Evolutionary conservation across 2,329 filamentous ascomycete genomes (phyloP).

Genomic region (Alternaria gaisen): DNA sequence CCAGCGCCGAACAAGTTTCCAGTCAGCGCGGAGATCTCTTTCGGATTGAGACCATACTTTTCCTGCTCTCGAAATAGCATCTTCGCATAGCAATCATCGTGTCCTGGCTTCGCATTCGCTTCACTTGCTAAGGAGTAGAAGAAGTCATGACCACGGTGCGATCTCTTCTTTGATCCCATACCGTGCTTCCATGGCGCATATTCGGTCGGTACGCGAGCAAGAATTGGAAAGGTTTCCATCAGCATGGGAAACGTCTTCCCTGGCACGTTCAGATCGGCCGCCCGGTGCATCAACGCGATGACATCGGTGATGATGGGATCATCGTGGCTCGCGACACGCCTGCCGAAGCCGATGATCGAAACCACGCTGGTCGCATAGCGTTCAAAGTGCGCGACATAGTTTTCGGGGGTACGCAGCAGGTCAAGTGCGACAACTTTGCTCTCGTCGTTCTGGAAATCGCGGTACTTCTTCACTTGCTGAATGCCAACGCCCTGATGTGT

Average conservation of each 20-base stretch:
- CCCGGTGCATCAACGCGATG: slow-evolving; percentile 66
- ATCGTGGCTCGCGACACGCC: slow-evolving; percentile 59
- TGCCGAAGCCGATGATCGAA: slow-evolving; percentile 65
- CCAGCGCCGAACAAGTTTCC: slow-evolving; percentile 48
- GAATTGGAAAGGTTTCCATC: slow-evolving; percentile 64
- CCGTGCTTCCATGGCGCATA: slow-evolving; percentile 50
- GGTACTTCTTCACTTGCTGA: slow-evolving; percentile 64
- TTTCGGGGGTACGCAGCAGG: slow-evolving; percentile 55
- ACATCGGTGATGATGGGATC: slow-evolving; percentile 69
- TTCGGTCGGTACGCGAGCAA: slow-evolving; percentile 65
- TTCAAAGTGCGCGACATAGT: slow-evolving; percentile 64
- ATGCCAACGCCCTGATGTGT: slow-evolving; percentile 49
- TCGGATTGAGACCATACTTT: slow-evolving; percentile 38
- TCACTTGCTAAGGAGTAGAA: slow-evolving; percentile 47
- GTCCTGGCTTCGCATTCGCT: slow-evolving; percentile 40
- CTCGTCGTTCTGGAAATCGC: slow-evolving; percentile 68
- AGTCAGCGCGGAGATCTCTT: slow-evolving; percentile 45
- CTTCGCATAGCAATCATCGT: slow-evolving; percentile 47
- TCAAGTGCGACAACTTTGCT: slow-evolving; percentile 62
- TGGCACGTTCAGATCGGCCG: slow-evolving; percentile 61
- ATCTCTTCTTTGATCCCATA: slow-evolving; percentile 35
- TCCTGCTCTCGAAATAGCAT: slow-evolving; percentile 54
- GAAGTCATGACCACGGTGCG: slow-evolving; percentile 46
- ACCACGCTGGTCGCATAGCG: slow-evolving; percentile 64
- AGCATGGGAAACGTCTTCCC: slow-evolving; percentile 67